phyloP scores from a whole-genome alignment of 345 rosid species.

The Linum trigynum region DNA sequence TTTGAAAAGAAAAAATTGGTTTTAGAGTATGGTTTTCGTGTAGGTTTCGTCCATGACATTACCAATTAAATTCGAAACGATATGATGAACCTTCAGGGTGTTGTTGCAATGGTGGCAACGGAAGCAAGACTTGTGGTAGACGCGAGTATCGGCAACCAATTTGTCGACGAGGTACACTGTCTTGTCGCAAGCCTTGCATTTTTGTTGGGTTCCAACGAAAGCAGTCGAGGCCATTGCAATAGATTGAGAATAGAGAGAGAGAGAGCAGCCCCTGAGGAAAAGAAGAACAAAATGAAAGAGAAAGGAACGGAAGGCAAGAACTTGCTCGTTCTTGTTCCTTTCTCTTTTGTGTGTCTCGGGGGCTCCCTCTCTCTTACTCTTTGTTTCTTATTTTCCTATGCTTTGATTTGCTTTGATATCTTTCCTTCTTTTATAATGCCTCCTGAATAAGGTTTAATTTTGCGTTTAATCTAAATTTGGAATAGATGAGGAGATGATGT shows the following conservation, averaged over 20 bases:
- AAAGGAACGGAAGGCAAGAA: background rate
- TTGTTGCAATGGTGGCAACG: constrained; percentile 56
- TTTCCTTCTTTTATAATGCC: too few species aligned
- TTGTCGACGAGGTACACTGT: constrained; percentile 59
- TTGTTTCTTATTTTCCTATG: too few species aligned
- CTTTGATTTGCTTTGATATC: too few species aligned
- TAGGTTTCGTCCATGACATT: background rate
- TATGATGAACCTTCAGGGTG: constrained; percentile 39
- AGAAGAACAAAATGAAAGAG: background rate
- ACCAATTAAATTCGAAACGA: background rate
- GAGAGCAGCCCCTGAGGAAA: background rate
- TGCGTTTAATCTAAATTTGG: too few species aligned
- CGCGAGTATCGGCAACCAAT: constrained; percentile 39
- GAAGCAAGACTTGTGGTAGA: constrained; percentile 53
- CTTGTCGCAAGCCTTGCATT: constrained; percentile 50
- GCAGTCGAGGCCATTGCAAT: constrained; percentile 21
- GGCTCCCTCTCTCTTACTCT: too few species aligned
- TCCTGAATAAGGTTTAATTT: too few species aligned
- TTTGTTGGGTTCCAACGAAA: constrained; percentile 43
- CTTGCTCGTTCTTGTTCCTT: too few species aligned
- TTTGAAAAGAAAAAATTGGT: too few species aligned
- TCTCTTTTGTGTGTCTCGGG: too few species aligned
- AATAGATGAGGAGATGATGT: too few species aligned
- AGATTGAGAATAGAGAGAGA: background rate
- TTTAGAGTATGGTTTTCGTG: background rate